Base-by-base conservation (phyloP, 2,329 filamentous ascomycete species). In the Colletotrichum lupini region DNA sequence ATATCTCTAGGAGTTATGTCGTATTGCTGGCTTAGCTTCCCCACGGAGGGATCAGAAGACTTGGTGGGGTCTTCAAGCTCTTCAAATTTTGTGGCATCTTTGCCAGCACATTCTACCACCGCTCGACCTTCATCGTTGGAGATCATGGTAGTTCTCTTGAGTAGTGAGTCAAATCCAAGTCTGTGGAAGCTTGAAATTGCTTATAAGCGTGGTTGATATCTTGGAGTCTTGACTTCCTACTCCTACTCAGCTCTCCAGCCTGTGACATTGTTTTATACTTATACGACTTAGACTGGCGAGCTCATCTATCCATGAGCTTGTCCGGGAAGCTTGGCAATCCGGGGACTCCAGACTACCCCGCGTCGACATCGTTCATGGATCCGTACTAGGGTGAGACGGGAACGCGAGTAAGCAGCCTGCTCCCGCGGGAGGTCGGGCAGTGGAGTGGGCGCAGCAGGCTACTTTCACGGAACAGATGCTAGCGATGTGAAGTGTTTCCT, bases 1-100 rank as follows among this genome's bases (percentile, higher is more conserved):
- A 79, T 77, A 32, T 79, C 78, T 22, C 35, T 66, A 6, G 49
- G 49, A 3, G 66, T 71, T 52, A 55, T 52, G 24, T 70, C 61
- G 9, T 63, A 30, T 2, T 24, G 46, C 24, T 49, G 52, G 8
- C 16, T 58, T 12, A 62, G 7, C 52, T 72, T 72, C 14, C 30
- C 58, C 14, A 62, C 30, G 1, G 53, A 46, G 2, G n/a, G 35
- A 16, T 57, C 55, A 11, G 26, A 53, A 24, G 28, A 26, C 19
- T 63, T 57, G 37, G n/a, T 37, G 22, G 63, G 8, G 32, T 65
- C 26, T 16, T 75, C 66, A n/a, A 75, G 49, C 35, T 75, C 61
- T 16, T 62, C 53, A 22, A 53, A 72, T 14, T 58, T 56, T 24
- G 32, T 22, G 22, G 61, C 62, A 26, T 64, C 53, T 28, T 75